A percentile compares a stretch with the other conserved stretches of the same genome.
phyloP scores from a whole-genome alignment of 2,329 filamentous ascomycete genomes.

The Scedosporium minutisporum region DNA sequence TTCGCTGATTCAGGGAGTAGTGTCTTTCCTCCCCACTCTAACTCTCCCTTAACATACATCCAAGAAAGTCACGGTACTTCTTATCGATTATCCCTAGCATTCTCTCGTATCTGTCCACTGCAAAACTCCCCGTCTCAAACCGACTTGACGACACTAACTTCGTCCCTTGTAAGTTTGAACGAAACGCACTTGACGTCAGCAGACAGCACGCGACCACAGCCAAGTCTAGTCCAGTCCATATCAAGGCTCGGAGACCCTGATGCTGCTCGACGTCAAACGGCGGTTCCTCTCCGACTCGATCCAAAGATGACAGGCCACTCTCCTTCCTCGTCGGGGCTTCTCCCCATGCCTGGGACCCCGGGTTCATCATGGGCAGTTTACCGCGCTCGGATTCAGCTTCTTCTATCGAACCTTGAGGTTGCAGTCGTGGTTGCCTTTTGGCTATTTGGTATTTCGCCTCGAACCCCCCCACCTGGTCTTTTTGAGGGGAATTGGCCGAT shows the following conservation, averaged over 20 bases:
- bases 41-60: too few relatives aligned
- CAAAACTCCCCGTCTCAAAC: too few relatives aligned
- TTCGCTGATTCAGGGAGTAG: too few relatives aligned
- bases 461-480: too few relatives aligned
- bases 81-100: too few relatives aligned
- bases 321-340: conserved; percentile 32
- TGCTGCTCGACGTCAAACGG: neutral
- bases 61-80: too few relatives aligned
- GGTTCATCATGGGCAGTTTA: conserved; percentile 67
- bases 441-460: conserved; percentile 73
- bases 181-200: too few relatives aligned
- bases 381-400: conserved; percentile 49
- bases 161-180: too few relatives aligned
- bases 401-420: conserved; percentile 59
- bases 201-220: too few relatives aligned
- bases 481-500: conserved; percentile 9
- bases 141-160: too few relatives aligned
- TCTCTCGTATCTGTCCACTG: too few relatives aligned
- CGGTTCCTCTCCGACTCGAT: neutral
- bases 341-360: conserved; percentile 49
- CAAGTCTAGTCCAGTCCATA: neutral
- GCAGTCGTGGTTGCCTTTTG: conserved; percentile 77
- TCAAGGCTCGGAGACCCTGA: neutral
- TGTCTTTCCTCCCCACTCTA: too few relatives aligned
- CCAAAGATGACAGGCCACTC: conserved; percentile 25